phyloP scores from a whole-genome alignment of 1,284 basidiomycete genomes.

The Puccinia sorghi region DNA sequence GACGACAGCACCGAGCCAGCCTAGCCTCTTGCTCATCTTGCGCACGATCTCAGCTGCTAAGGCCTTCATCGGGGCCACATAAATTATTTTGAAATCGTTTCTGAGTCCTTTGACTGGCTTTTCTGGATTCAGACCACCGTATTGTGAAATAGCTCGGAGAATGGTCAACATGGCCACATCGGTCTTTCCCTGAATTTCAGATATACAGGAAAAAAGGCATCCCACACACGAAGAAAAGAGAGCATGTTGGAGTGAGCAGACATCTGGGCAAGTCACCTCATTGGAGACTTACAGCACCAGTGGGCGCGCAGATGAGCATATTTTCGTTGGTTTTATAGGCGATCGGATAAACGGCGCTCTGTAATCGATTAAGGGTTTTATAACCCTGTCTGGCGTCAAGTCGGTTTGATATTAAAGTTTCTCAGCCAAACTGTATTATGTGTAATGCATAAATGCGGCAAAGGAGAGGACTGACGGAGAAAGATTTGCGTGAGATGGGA shows the following conservation, averaged over 20 bases:
- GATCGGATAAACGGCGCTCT: conserved; percentile 90
- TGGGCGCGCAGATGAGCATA: conserved; percentile 92
- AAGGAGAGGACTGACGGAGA: conserved; percentile 51
- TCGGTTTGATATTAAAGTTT: not conserved
- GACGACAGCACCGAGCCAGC: conserved; percentile 83
- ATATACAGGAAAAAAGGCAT: not conserved
- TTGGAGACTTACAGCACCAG: conserved; percentile 80
- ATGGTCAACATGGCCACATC: conserved; percentile 96
- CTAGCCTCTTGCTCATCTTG: conserved; percentile 85
- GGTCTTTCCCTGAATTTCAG: conserved; percentile 74
- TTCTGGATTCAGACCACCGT: conserved; percentile 75
- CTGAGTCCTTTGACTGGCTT: conserved; percentile 61
- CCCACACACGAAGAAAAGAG: not conserved
- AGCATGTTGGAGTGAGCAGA: not conserved
- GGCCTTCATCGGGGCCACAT: conserved; percentile 99
- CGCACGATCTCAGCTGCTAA: conserved; percentile 92
- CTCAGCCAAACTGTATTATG: not conserved
- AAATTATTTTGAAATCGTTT: conserved; percentile 85
- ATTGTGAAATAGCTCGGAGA: conserved; percentile 79
- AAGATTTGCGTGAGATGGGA: conserved; percentile 56
- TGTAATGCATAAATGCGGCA: not conserved
- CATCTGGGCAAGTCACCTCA: not conserved
- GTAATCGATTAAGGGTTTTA: conserved; percentile 83
- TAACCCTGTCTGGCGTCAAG: conserved; percentile 65
- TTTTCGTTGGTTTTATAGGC: conserved; percentile 96